A percentile compares a stretch with the other conserved stretches of the same genome.
Conservation (phyloP, 768 basidiomycete genomes). For the Phanerodontia chrysosporium region DNA sequence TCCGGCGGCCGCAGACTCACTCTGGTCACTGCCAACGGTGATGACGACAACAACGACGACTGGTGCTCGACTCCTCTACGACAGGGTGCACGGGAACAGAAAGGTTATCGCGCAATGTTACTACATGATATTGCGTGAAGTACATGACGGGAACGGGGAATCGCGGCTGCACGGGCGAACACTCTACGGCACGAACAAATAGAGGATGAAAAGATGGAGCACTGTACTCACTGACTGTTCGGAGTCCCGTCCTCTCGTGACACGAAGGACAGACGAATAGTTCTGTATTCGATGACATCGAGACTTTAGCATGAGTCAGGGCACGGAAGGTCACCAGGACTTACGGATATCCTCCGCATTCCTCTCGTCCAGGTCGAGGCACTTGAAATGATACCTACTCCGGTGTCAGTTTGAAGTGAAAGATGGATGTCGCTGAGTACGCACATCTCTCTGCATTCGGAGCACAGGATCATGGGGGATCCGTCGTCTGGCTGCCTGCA, state of each 20-base stretch:
- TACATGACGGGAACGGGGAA: conserved; percentile 16
- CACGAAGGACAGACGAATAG: conserved; percentile 56
- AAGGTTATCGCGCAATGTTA: conserved; percentile 1
- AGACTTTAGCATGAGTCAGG: background rate
- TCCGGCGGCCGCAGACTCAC: conserved; percentile 5
- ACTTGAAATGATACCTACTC: conserved; percentile 79
- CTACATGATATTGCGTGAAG: conserved; percentile 15
- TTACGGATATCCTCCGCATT: conserved; percentile 78
- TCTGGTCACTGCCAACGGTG: conserved; percentile 5
- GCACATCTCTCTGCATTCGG: conserved; percentile 69
- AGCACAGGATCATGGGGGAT: conserved; percentile 76
- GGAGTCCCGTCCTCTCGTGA: conserved; percentile 55
- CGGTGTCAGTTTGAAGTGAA: background rate
- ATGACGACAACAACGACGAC: background rate
- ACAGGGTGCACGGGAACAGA: background rate
- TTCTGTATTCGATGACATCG: conserved; percentile 32
- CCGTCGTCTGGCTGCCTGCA: conserved; percentile 74
- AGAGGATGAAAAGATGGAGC: background rate
- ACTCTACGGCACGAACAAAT: background rate
- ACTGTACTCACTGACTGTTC: conserved; percentile 73
- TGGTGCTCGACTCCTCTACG: conserved; percentile 1
- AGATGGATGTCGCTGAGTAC: conserved; percentile 15
- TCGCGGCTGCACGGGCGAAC: background rate
- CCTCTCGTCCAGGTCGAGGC: conserved; percentile 56
- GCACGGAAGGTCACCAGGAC: conserved; percentile 27